These are phyloP conservation scores for Gnomoniopsis sp. DNA, from an alignment of 2,329 filamentous ascomycete species.

Conservation along the genomic window DNA sequence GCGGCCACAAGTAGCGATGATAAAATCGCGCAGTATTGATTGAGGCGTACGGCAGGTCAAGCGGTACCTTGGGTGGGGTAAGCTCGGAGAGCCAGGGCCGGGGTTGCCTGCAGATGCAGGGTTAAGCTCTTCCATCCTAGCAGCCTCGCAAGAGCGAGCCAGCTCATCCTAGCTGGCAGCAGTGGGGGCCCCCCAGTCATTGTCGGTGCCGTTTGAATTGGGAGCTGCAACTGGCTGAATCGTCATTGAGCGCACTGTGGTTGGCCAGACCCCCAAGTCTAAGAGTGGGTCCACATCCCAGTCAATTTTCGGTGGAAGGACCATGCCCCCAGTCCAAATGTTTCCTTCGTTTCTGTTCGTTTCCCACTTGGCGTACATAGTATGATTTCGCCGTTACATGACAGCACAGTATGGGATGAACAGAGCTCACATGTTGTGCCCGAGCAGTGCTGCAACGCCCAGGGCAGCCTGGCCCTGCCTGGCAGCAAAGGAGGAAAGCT, in stretches of 20 bases:
- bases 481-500: neutral
- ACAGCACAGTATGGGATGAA: constrained; percentile 7
- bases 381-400: neutral
- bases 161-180: neutral
- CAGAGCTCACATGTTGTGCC: neutral
- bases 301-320: constrained; percentile 1
- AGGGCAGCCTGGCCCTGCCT: neutral
- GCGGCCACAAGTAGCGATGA: neutral
- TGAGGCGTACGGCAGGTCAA: neutral
- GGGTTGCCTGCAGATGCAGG: neutral
- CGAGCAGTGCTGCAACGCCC: neutral
- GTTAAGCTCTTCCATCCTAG: neutral
- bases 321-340: neutral
- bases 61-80: constrained; percentile 2
- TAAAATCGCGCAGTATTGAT: constrained; percentile 8
- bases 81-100: neutral
- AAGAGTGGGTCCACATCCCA: neutral
- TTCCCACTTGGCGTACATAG: neutral
- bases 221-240: neutral
- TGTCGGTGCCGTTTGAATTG: neutral
- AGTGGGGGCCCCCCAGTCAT: neutral
- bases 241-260: neutral
- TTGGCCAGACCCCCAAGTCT: neutral
- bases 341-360: neutral
- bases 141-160: neutral